Evolutionary conservation across 345 rosid species (phyloP).

Genomic region (Boechera divaricarpa): DNA sequence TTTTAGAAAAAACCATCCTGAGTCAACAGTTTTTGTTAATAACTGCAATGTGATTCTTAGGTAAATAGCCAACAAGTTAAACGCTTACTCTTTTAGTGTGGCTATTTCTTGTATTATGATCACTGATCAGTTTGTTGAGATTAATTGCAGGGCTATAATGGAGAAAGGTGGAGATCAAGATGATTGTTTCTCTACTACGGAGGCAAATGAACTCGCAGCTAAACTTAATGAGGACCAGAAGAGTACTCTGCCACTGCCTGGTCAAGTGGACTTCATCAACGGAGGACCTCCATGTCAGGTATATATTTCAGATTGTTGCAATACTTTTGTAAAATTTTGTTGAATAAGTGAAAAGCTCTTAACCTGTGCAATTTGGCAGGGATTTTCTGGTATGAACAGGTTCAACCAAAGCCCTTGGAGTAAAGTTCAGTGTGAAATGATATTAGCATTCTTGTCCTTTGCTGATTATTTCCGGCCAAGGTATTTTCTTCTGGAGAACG

Average conservation of each 20-base stretch:
- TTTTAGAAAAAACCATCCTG: conserved; percentile 70
- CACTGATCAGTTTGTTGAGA: conserved; percentile 22
- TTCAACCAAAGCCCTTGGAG: conserved; percentile 79
- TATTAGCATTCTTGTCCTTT: conserved; percentile 61
- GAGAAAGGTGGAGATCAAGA: conserved; percentile 73
- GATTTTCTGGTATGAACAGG: conserved; percentile 90
- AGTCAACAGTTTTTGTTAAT: conserved; percentile 64
- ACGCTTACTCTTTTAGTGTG: background rate
- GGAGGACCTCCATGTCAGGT: conserved; percentile 99
- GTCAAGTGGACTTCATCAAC: conserved; percentile 88
- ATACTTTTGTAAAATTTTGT: background rate
- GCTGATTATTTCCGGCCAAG: conserved; percentile 92
- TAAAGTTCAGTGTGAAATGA: conserved; percentile 72
- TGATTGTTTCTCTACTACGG: conserved; percentile 79
- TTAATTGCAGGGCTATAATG: conserved; percentile 75
- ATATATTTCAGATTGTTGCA: conserved; percentile 4
- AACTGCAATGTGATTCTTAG: conserved; percentile 92
- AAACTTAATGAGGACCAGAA: conserved; percentile 48
- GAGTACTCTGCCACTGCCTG: conserved; percentile 53
- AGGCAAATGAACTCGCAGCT: conserved; percentile 61
- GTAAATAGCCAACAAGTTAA: conserved; percentile 36
- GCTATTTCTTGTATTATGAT: conserved; percentile 7
- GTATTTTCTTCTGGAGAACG: conserved; percentile 90
- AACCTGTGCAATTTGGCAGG: conserved; percentile 56
- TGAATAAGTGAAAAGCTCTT: conserved; percentile 8